Conservation (phyloP, 768 basidiomycete genomes). For the Boletus reticulatus region DNA sequence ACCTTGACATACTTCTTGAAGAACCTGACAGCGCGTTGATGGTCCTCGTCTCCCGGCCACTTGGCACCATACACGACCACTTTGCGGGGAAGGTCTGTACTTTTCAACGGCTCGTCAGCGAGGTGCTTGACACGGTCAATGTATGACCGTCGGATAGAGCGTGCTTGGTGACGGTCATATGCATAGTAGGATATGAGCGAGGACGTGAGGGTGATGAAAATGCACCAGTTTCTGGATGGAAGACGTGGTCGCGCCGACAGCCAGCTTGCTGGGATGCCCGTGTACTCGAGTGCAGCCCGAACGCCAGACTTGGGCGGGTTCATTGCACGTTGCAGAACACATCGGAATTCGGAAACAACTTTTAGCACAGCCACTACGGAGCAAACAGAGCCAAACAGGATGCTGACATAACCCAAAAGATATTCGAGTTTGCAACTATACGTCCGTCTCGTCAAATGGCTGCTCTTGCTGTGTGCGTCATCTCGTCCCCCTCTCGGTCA, state of each 20-base stretch:
- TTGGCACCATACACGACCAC: slow-evolving; percentile 85
- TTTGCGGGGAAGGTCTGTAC: slow-evolving; percentile 68
- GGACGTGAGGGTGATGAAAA: slow-evolving; percentile 80
- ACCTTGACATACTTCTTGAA: slow-evolving; percentile 99
- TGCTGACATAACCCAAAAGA: slow-evolving; percentile 18
- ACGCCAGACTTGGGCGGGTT: slow-evolving; percentile 47
- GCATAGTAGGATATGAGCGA: slow-evolving; percentile 69
- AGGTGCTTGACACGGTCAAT: slow-evolving; percentile 75
- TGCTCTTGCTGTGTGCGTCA: slow-evolving; percentile 74
- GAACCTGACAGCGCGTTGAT: slow-evolving; percentile 77
- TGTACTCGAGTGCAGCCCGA: slow-evolving; percentile 62
- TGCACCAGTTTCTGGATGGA: slow-evolving; percentile 92
- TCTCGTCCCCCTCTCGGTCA: not conserved
- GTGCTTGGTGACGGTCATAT: slow-evolving; percentile 86
- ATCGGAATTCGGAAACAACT: slow-evolving; percentile 23
- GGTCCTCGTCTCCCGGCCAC: slow-evolving; percentile 96
- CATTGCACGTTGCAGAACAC: slow-evolving; percentile 3
- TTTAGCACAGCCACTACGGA: slow-evolving; percentile 20
- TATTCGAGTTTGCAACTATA: not conserved
- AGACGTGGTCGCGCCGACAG: slow-evolving; percentile 81
- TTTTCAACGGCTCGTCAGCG: slow-evolving; percentile 64
- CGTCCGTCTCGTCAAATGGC: slow-evolving; percentile 43
- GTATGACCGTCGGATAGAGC: slow-evolving; percentile 72
- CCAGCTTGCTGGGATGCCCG: slow-evolving; percentile 71
- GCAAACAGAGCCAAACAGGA: slow-evolving; percentile 22